Evolutionary conservation across 352 stramenopile species (phyloP).

Genomic region (Phytophthora pini): DNA sequence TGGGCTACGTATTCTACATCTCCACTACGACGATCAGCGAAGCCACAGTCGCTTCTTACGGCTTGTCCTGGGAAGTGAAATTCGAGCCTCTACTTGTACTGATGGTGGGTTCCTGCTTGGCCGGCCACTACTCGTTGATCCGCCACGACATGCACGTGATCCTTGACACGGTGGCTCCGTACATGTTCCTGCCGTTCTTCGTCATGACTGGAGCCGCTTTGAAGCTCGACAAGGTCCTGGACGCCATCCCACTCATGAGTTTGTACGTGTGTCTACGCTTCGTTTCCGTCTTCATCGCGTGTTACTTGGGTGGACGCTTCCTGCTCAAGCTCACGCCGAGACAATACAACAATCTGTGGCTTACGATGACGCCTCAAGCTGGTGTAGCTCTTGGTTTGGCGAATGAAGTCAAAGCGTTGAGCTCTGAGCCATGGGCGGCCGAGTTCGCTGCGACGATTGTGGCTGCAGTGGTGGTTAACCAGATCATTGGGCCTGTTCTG

Average conservation of each 20-base stretch:
- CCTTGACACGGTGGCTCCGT: constrained; percentile 66
- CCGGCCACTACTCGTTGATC: constrained; percentile 65
- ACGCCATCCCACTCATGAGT: constrained; percentile 70
- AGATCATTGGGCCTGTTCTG: constrained; percentile 72
- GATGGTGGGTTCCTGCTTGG: constrained; percentile 70
- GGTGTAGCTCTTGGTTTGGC: constrained; percentile 71
- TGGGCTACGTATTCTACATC: constrained; percentile 72
- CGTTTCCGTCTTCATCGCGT: constrained; percentile 66
- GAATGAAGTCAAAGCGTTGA: constrained; percentile 62
- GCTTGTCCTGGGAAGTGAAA: constrained; percentile 71
- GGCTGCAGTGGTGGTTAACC: constrained; percentile 71
- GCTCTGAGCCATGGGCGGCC: constrained; percentile 53
- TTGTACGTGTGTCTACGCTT: constrained; percentile 67
- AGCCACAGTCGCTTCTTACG: constrained; percentile 49
- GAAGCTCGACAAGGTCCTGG: constrained; percentile 68
- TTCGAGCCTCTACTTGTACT: constrained; percentile 76
- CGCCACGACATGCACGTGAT: constrained; percentile 85
- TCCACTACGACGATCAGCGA: constrained; percentile 53
- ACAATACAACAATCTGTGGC: constrained; percentile 81
- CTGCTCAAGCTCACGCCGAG: constrained; percentile 60
- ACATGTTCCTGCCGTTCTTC: constrained; percentile 83
- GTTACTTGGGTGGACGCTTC: constrained; percentile 65
- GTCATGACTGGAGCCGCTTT: constrained; percentile 77
- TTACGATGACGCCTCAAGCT: constrained; percentile 77
- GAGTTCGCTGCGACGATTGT: constrained; percentile 75